Base-by-base conservation (phyloP, 2,329 filamentous ascomycete species). In the Stagonosporopsis chrysanthemi region DNA sequence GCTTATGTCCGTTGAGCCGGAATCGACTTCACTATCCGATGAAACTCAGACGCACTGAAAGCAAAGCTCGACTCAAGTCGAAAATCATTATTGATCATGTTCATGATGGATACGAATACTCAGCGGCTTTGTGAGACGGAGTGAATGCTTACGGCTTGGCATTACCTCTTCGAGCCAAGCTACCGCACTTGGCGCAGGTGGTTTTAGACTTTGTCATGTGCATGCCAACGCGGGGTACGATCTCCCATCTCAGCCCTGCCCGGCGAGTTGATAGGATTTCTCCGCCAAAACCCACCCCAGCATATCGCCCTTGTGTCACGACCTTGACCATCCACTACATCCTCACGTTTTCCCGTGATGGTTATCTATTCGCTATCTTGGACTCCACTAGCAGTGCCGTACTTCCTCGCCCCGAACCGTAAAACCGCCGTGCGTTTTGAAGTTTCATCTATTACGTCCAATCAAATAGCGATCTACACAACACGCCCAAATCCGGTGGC, bases 401-500 rank as follows among this genome's bases (percentile, higher is more conserved):
- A 41, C 31, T 45, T 40, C 43, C 52, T 50, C 56, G 56, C 62
- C 40, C 63, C 63, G 63, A 62, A 62, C 65, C 62, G 65, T 45
- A 58, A 54, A 63, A 58, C 52, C 61, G 66, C 60, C 61, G 61
- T 46, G 29, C 38, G 22, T 38, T 28, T 39, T 8, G 39, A 31
- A 52, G 59, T 61, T 63, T 62, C 60, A 66, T 63, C 41, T 62
- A 38, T 33, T 59, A 31, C 52, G 46, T 33, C 70, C 71, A 71
- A 72, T 71, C 63, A 71, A 47, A 58, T 46, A 47, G 46, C 45
- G 63, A 64, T 67, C 62, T 63, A 46, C 65, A 61, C 39, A 36
- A 42, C 35, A 52, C 19, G 39, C 56, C 35, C 39, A 56, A 60
- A 35, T 50, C 22, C 55, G 60, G 58, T 56, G 38, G 40, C 61